Evolutionary conservation across 495 filamentous ascomycete species (phyloP).

Genomic region (Hapsidospora chrysogenum): DNA sequence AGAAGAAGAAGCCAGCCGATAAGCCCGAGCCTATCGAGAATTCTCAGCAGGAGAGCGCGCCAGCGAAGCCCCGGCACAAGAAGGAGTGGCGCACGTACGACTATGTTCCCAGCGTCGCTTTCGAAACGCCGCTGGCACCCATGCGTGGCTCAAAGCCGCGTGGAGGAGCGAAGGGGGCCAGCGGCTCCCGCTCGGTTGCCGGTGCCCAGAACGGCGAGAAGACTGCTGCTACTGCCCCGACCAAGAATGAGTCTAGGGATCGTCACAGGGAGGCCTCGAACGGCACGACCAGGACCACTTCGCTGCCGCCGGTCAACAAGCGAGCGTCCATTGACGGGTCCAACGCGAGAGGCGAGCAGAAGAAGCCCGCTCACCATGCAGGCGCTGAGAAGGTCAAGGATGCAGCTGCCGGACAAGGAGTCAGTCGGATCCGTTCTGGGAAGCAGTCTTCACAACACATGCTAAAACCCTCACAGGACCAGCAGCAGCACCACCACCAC

Average conservation of each 20-base stretch:
- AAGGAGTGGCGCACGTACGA: conserved; percentile 57
- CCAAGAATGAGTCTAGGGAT: conserved; percentile 4
- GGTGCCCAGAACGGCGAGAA: conserved; percentile 11
- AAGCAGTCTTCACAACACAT: too few relatives aligned
- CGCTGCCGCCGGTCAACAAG: conserved; percentile 19
- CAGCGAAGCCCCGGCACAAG: conserved; percentile 41
- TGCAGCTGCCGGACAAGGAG: not conserved
- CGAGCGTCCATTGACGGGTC: conserved; percentile 28
- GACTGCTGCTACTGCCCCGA: conserved; percentile 5
- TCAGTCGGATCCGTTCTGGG: too few relatives aligned
- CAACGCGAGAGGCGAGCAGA: conserved; percentile 19
- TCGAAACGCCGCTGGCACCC: conserved; percentile 62
- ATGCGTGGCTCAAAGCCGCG: conserved; percentile 42
- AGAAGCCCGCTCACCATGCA: conserved; percentile 16
- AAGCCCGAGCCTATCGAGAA: conserved; percentile 47
- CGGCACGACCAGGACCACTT: conserved; percentile 7
- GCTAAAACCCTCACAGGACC: too few relatives aligned
- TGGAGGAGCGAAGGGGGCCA: conserved; percentile 34
- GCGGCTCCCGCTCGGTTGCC: conserved; percentile 15
- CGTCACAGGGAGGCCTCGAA: conserved; percentile 1
- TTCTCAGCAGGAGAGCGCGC: conserved; percentile 42
- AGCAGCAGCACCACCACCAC: conserved; percentile 8
- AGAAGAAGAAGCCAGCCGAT: conserved; percentile 21
- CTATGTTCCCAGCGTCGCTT: conserved; percentile 64
- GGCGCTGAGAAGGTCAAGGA: conserved; percentile 21